Evolutionary conservation across 768 basidiomycete species (phyloP).

Genomic region (Dioszegia aurantiaca): DNA sequence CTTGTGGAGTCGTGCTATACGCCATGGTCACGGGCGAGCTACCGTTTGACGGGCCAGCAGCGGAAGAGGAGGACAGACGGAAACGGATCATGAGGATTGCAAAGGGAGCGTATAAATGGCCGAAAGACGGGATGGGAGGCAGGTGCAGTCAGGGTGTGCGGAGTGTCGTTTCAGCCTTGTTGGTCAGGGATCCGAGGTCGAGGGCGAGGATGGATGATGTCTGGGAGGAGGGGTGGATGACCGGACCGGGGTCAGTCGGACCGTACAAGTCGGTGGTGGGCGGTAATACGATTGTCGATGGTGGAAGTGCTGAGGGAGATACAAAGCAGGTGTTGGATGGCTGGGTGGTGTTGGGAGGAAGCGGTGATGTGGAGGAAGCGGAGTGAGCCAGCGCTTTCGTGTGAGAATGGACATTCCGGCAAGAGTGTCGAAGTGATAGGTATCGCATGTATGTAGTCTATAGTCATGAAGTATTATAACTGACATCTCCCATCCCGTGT

Average conservation of each 20-base stretch:
- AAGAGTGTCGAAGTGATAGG: too few species aligned
- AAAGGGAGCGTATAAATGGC: constrained; percentile 75
- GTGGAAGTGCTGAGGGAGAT: too few species aligned
- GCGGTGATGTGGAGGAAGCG: not conserved
- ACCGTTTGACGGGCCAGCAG: constrained; percentile 61
- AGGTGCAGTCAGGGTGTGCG: constrained; percentile 45
- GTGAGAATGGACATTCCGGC: too few species aligned
- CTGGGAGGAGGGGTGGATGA: constrained; percentile 61
- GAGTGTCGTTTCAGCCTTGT: constrained; percentile 61
- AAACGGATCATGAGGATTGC: constrained; percentile 71
- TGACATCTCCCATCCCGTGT: too few species aligned
- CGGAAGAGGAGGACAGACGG: constrained; percentile 28
- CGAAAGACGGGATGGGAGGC: constrained; percentile 40
- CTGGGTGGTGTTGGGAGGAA: not conserved
- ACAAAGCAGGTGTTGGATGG: constrained; percentile 10
- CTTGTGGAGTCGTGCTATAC: constrained; percentile 81
- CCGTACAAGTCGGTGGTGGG: not conserved
- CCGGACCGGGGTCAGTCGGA: constrained; percentile 2
- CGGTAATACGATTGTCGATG: too few species aligned
- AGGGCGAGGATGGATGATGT: constrained; percentile 64
- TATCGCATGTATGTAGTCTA: too few species aligned
- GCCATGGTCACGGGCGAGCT: constrained; percentile 67
- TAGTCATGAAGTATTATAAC: too few species aligned
- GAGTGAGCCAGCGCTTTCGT: not conserved
- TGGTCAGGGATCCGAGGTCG: constrained; percentile 65